phyloP scores from a whole-genome alignment of 176 grass and related monocot species.

The Thinopyrum elongatum region DNA sequence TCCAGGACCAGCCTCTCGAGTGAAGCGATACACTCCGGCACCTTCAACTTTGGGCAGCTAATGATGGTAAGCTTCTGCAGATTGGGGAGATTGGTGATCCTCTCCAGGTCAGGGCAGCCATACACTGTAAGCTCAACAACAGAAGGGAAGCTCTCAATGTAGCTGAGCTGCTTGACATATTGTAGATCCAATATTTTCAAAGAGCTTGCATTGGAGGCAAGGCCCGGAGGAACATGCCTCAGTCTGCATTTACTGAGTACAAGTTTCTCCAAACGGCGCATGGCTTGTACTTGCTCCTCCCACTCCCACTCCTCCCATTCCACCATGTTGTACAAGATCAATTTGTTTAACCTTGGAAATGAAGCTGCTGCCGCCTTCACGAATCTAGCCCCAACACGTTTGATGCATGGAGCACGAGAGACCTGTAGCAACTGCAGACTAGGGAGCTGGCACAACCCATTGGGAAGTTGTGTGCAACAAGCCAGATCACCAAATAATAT shows the following conservation, averaged over 20 bases:
- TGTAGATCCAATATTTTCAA: rapidly evolving
- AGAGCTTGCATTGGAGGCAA: not conserved
- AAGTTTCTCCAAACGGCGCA: not conserved
- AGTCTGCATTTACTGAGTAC: not conserved
- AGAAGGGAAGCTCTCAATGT: not conserved
- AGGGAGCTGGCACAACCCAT: too few species aligned
- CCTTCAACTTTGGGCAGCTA: not conserved
- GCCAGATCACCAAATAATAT: too few species aligned
- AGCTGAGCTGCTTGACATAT: not conserved
- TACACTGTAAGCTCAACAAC: not conserved
- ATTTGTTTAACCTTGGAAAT: not conserved
- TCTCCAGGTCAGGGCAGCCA: not conserved
- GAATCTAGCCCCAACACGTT: not conserved
- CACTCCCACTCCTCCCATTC: too few species aligned
- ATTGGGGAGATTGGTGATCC: not conserved
- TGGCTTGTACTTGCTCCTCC: not conserved
- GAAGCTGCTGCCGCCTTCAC: rapidly evolving
- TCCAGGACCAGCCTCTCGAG: not conserved
- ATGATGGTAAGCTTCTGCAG: not conserved
- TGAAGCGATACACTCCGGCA: not conserved
- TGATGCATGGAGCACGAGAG: not conserved
- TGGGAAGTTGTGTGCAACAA: too few species aligned
- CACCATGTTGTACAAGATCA: rapidly evolving
- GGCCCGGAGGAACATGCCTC: not conserved
- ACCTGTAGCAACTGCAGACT: not conserved